These are phyloP conservation scores for Umbelopsis vinacea DNA, from an alignment of 192 early-diverging fungal species.

Conservation along the genomic window DNA sequence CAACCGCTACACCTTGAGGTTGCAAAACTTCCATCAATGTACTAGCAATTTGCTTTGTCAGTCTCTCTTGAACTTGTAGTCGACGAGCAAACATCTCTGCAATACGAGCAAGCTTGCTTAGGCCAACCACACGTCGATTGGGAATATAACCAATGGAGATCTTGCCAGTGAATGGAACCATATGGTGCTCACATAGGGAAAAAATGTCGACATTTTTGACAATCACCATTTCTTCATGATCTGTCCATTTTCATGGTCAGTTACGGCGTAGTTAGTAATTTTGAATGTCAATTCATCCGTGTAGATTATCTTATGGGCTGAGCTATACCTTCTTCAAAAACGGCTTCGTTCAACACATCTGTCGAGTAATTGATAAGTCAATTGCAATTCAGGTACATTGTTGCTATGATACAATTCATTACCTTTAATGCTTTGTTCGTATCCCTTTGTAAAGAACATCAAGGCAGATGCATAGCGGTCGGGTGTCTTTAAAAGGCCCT, in stretches of 20 bases:
- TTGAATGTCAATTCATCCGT: not conserved
- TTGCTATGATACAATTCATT: slow-evolving; percentile 4
- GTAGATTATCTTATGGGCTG: not conserved
- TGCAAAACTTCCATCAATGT: slow-evolving; percentile 90
- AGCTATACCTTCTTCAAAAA: slow-evolving; percentile 87
- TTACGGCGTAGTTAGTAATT: slow-evolving; percentile 5
- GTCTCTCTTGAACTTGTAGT: slow-evolving; percentile 95
- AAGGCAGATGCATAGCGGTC: slow-evolving; percentile 96
- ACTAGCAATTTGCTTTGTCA: slow-evolving; percentile 97
- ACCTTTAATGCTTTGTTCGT: slow-evolving; percentile 87
- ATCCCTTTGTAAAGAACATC: slow-evolving; percentile 99
- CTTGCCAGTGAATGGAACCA: slow-evolving; percentile 98
- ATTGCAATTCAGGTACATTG: no score
- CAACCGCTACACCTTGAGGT: slow-evolving; percentile 96
- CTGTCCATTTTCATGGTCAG: slow-evolving; percentile 39
- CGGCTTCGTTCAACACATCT: slow-evolving; percentile 92
- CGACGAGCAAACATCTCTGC: slow-evolving; percentile 97
- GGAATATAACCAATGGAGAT: slow-evolving; percentile 98
- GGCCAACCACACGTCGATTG: slow-evolving; percentile 90
- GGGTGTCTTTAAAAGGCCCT: slow-evolving; percentile 95
- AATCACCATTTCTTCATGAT: slow-evolving; percentile 99
- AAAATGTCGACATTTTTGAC: slow-evolving; percentile 96
- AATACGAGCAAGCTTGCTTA: slow-evolving; percentile 96
- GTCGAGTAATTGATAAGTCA: not conserved
- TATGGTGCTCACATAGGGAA: slow-evolving; percentile 98